Conservation (phyloP, 345 rosid species). For the Diplotaxis tenuifolia region DNA sequence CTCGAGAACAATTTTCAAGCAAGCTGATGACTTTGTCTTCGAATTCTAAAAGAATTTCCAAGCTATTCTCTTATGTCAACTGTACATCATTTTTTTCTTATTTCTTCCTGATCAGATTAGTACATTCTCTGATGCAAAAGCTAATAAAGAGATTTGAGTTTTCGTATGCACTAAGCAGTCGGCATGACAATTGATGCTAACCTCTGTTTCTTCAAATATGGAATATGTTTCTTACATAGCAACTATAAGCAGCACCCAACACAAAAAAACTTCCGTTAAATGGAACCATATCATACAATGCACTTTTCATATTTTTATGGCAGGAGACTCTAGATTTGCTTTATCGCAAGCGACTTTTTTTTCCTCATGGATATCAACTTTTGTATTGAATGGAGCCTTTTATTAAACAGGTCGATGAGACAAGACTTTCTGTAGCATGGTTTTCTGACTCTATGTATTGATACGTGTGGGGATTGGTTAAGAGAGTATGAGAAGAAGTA, state of each 20-base stretch:
- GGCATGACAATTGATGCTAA: conserved; percentile 36
- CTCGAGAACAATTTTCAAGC: conserved; percentile 66
- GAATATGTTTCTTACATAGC: conserved; percentile 3
- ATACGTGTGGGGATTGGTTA: too few species aligned
- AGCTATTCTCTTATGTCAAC: not conserved
- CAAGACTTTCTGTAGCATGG: not conserved
- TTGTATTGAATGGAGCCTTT: conserved; percentile 67
- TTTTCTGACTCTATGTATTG: not conserved
- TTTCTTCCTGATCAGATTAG: conserved; percentile 44
- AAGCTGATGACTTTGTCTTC: conserved; percentile 37
- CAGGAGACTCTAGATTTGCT: not conserved
- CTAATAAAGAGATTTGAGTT: conserved; percentile 67
- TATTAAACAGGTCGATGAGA: conserved; percentile 56
- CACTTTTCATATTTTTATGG: not conserved
- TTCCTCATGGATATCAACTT: too few species aligned
- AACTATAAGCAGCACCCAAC: conserved; percentile 1
- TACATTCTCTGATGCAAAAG: conserved; percentile 59
- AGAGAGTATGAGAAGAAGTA: not conserved
- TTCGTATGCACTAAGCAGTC: conserved; percentile 64
- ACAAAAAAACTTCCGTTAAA: not conserved
- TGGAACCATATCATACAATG: not conserved
- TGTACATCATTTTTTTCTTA: conserved; percentile 10
- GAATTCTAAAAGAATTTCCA: not conserved
- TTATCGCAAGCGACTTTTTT: not conserved
- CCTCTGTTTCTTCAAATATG: conserved; percentile 66